These are phyloP conservation scores for Choanephora cucurbitarum DNA, from an alignment of 371 early-diverging fungal species.

Conservation along the genomic window DNA sequence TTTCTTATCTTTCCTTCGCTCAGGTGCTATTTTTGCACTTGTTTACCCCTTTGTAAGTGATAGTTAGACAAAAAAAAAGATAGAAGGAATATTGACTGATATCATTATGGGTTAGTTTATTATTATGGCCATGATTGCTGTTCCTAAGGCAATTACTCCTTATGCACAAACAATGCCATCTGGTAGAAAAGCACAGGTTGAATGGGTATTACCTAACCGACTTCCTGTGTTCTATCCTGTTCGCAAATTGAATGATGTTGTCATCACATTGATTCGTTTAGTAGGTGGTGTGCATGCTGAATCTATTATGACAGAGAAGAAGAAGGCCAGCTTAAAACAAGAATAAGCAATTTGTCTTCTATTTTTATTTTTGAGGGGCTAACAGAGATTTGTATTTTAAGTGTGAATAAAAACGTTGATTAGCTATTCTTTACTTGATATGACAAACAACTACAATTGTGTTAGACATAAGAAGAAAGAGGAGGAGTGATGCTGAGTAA, in stretches of 20 bases:
- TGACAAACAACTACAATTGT: no score
- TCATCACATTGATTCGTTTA: conserved; percentile 34
- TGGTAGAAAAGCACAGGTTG: conserved; percentile 26
- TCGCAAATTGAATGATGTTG: conserved; percentile 43
- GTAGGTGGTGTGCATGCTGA: conserved; percentile 48
- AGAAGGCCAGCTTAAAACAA: conserved; percentile 19
- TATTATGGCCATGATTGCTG: conserved; percentile 54
- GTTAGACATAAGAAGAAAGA: no score
- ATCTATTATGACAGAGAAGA: conserved; percentile 40
- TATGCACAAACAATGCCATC: conserved; percentile 34
- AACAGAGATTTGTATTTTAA: no score
- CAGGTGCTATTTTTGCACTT: conserved; percentile 50
- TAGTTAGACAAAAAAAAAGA: no score
- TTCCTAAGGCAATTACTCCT: conserved; percentile 33
- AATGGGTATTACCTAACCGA: conserved; percentile 42
- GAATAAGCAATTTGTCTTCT: conserved; percentile 5
- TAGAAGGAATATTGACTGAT: background rate
- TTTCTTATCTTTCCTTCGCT: conserved; percentile 47
- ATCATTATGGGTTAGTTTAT: conserved; percentile 41
- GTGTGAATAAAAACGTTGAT: no score
- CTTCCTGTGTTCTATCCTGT: conserved; percentile 48
- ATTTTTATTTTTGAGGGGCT: background rate
- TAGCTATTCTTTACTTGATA: no score
- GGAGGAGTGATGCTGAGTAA: no score
- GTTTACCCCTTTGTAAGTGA: conserved; percentile 55